Percentiles rank a stretch among this genome's conserved stretches.
Conservation (phyloP, 1,139 yeast species). For the Pichia sp. region DNA sequence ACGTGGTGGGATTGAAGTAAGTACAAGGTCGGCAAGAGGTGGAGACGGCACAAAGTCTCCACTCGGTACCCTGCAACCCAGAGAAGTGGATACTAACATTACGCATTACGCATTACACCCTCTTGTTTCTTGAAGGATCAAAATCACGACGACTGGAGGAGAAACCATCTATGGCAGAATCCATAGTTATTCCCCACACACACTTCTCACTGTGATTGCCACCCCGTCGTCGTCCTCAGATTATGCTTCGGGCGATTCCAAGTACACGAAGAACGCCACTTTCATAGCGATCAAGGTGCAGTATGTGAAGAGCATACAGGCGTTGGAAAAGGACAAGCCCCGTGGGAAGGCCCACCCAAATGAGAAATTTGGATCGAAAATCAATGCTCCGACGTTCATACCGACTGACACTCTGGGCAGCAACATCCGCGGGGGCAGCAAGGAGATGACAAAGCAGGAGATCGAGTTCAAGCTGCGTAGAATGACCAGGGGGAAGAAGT, state of each 20-base stretch:
- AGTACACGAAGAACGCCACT: conserved; percentile 26
- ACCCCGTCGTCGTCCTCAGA: conserved; percentile 10
- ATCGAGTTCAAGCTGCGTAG: conserved; percentile 20
- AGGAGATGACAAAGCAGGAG: conserved; percentile 20
- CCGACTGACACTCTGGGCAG: conserved; percentile 20
- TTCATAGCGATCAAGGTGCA: conserved; percentile 55
- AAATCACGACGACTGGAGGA: conserved; percentile 56
- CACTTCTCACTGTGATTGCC: conserved; percentile 19
- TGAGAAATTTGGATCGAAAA: conserved; percentile 22
- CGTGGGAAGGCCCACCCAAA: conserved; percentile 17
- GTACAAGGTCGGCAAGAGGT: too few relatives aligned
- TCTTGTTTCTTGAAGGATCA: conserved; percentile 42
- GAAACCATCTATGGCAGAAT: conserved; percentile 55
- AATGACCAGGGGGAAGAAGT: conserved; percentile 23
- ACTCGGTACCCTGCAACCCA: too few relatives aligned
- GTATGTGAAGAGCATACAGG: conserved; percentile 52
- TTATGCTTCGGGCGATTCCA: conserved; percentile 4
- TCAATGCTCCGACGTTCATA: conserved; percentile 21
- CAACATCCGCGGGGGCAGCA: conserved; percentile 20
- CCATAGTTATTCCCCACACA: conserved; percentile 51
- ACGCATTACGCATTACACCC: neutral
- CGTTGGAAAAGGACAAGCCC: conserved; percentile 36
- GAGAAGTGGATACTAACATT: neutral
- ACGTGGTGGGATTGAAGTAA: conserved; percentile 33
- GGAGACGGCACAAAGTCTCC: too few relatives aligned